Evolutionary conservation across 2,329 filamentous ascomycete genomes (phyloP).

Genomic region (Coniochaeta hoffmannii): DNA sequence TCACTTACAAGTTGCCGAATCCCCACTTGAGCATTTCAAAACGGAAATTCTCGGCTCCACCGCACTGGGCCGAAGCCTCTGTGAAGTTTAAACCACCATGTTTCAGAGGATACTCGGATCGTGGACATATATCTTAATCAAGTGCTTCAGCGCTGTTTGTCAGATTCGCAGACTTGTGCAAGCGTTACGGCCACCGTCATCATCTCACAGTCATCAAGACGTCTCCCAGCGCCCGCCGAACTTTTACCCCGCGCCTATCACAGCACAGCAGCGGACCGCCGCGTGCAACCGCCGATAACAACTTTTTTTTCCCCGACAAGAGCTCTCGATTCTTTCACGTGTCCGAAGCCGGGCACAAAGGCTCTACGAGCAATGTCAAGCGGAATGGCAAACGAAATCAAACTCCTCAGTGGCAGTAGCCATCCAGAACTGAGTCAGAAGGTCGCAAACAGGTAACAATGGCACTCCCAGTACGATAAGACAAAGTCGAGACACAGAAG

Average conservation of each 20-base stretch:
- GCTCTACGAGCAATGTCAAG: slow-evolving; percentile 14
- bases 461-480: neutral
- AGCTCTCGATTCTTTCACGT: neutral
- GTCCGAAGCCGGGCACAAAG: too few species aligned
- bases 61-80: neutral
- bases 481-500: neutral
- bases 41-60: slow-evolving; percentile 1
- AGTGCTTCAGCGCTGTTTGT: neutral
- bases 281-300: neutral
- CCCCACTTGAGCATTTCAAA: neutral
- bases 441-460: slow-evolving; percentile 31
- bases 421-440: slow-evolving; percentile 39
- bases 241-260: neutral
- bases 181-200: neutral
- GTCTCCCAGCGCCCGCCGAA: neutral
- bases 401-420: slow-evolving; percentile 42
- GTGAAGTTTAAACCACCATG: neutral
- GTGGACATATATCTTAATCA: neutral
- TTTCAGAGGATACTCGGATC: neutral
- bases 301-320: neutral
- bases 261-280: neutral
- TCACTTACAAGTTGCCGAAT: neutral
- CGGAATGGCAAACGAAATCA: slow-evolving; percentile 45
- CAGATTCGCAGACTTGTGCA: neutral
- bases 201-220: neutral